These are phyloP conservation scores for Malassezia cuniculi DNA, from an alignment of 1,284 basidiomycete species.

Conservation along the genomic window DNA sequence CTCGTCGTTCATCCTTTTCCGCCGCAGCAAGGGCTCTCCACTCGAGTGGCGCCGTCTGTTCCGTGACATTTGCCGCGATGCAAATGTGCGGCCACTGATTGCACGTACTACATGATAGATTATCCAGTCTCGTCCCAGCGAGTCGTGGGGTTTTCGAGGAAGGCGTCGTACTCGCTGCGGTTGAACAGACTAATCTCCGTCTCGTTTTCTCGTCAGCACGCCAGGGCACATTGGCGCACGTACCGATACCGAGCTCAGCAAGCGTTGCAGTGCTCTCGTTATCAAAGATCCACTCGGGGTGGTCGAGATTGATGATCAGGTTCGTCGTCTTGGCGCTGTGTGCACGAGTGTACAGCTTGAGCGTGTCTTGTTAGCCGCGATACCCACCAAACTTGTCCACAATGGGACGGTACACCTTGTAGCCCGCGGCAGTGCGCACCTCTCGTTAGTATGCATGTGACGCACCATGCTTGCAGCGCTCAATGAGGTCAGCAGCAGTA, in stretches of 20 bases:
- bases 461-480: constrained; percentile 55
- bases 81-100: constrained; percentile 6
- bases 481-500: constrained; percentile 66
- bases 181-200: constrained; percentile 41
- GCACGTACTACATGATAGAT: not conserved
- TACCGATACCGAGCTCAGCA: constrained; percentile 24
- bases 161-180: constrained; percentile 27
- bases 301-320: constrained; percentile 43
- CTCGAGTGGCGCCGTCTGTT: constrained; percentile 46
- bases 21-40: constrained; percentile 44
- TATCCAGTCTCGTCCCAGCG: constrained; percentile 25
- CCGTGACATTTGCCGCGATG: constrained; percentile 21
- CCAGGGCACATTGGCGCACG: not conserved
- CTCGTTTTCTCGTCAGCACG: constrained; percentile 27
- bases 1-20: constrained; percentile 35
- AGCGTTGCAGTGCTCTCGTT: constrained; percentile 12
- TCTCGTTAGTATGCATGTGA: constrained; percentile 8
- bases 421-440: constrained; percentile 21
- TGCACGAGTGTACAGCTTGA: constrained; percentile 86
- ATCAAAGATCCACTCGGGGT: constrained; percentile 34
- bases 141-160: constrained; percentile 30
- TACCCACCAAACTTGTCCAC: constrained; percentile 20
- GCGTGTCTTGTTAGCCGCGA: constrained; percentile 52
- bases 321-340: constrained; percentile 67
- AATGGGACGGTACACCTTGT: constrained; percentile 27